Base-by-base conservation (phyloP, 164 flowering plant species). In the Brasenia schreberi region DNA sequence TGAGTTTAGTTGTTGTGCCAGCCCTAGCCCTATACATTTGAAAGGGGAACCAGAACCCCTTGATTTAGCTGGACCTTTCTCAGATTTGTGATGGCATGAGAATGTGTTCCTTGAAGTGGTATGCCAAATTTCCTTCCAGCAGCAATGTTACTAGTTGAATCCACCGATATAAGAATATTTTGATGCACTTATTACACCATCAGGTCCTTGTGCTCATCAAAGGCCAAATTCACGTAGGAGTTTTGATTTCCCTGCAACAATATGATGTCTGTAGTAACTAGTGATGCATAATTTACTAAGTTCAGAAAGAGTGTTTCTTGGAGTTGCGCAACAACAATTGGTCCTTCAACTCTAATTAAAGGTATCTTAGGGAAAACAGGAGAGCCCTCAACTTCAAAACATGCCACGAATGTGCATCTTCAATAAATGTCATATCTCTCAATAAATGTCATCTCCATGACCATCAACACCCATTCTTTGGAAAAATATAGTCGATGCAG, bases 151-250 rank as follows among this genome's bases (percentile, higher is more conserved):
- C 97, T 95, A 85, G 64, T 95, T 96, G 74, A 95, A 95, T 64
- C 99, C 99, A 70, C 97, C 99, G 19, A 95, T 75, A 53, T 95
- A 95, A 74, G 94, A 80, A 67, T 95, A 95, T 64, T 81, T 90
- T 67, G 99, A 95, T 64, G 99, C 98, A 39, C 88, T 74, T 69
- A 95, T 82, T 70, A 92, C 99, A 69, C 98, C 98, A 84, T 95
- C 98, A 73, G 99, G 99, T 12, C 99, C 99, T 91, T 95, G 98
- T 65, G 99, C 98, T 56, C 98, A 79, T 69, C 98, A 82, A 66
- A 92, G 92, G 63, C 99, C 99, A 84, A 95, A 95, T 78, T 95
- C 99, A 67, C 92, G 92, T 19, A 95, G 80, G 19, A 73, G 45
- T 77, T 95, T 92, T 66, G 88, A 80, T 33, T 72, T 87, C 67